Percentiles rank a stretch among this genome's conserved stretches.
Evolutionary conservation across 345 rosid genomes (phyloP).

Genomic region (Chamaenerion angustifolium): DNA sequence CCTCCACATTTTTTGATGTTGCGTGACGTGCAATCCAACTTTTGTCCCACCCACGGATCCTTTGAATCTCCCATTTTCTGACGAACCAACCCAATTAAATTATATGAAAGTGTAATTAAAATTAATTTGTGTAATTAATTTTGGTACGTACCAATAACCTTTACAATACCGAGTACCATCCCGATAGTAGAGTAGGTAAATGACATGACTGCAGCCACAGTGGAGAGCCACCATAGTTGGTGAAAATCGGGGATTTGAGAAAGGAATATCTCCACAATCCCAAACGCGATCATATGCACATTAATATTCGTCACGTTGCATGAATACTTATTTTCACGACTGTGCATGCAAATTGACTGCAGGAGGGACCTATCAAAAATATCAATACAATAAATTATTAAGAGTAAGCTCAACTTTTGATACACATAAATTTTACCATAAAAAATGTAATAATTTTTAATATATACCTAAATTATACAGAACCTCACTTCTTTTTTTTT

Average conservation of each 20-base stretch:
- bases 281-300: conserved; percentile 49
- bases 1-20: conserved; percentile 22
- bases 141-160: conserved; percentile 27
- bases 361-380: conserved; percentile 26
- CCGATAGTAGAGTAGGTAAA: conserved; percentile 34
- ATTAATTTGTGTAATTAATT: no score
- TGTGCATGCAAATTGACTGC: conserved; percentile 52
- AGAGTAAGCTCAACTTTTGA: no score
- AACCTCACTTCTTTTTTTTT: no score
- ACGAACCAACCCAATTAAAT: background rate
- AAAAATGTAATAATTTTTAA: no score
- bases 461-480: no score
- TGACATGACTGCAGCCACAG: conserved; percentile 37
- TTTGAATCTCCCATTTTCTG: conserved; percentile 13
- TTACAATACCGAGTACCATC: conserved; percentile 21
- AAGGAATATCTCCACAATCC: conserved; percentile 21
- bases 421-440: no score
- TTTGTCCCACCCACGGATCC: conserved; percentile 31
- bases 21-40: conserved; percentile 15
- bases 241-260: conserved; percentile 43
- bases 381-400: conserved; percentile 3
- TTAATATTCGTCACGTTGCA: conserved; percentile 30
- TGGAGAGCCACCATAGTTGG: conserved; percentile 40
- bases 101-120: no score
- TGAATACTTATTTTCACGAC: conserved; percentile 21